These are phyloP conservation scores for Arxiozyma heterogenica DNA, from an alignment of 1,139 yeast species.

Conservation along the genomic window DNA sequence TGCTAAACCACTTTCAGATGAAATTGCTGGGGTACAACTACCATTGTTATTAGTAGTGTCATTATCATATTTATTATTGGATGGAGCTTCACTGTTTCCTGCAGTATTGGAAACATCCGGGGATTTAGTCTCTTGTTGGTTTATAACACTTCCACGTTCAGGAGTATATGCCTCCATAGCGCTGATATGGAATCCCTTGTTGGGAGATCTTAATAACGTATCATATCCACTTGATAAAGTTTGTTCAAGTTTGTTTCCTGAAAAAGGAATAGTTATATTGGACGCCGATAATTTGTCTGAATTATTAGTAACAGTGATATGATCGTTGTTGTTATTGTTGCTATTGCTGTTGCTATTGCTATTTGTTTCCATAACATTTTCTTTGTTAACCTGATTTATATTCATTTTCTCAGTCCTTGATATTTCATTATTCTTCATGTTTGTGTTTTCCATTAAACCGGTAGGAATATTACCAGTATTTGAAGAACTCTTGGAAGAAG, in stretches of 20 bases:
- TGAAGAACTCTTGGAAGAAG: neutral
- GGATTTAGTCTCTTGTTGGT: conserved; percentile 20
- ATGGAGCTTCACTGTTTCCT: conserved; percentile 1
- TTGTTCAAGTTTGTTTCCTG: neutral
- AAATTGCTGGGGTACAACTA: neutral
- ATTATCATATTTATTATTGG: neutral
- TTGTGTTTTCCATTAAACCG: neutral
- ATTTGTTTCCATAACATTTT: neutral
- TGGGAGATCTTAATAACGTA: conserved; percentile 29
- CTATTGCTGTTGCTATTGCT: neutral
- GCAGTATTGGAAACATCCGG: conserved; percentile 11
- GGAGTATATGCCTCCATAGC: conserved; percentile 80
- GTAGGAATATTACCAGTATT: neutral
- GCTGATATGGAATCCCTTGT: conserved; percentile 43
- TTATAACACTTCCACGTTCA: conserved; percentile 51
- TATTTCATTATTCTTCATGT: neutral
- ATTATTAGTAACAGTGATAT: neutral
- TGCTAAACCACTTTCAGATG: neutral
- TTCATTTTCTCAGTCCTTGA: neutral
- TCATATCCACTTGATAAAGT: conserved; percentile 9
- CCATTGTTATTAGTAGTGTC: neutral
- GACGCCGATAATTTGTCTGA: neutral
- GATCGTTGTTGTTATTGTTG: neutral
- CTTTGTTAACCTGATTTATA: neutral
- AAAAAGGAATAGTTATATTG: neutral